These are phyloP conservation scores for Plasmodium berghei DNA, from an alignment of 169 alveolate genomes.

Conservation along the genomic window DNA sequence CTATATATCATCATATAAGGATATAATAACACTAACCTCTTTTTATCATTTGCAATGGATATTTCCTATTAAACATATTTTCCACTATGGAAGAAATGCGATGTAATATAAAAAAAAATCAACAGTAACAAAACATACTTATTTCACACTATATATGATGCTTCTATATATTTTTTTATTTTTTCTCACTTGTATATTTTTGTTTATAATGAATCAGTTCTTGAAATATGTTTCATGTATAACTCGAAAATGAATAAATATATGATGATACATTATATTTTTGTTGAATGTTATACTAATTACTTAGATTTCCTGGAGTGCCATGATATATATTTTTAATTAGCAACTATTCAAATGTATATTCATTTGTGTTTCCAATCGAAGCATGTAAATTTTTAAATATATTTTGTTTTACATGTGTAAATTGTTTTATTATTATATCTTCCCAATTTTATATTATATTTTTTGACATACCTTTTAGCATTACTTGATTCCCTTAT, in stretches of 20 bases:
- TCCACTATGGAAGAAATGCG: conserved; percentile 72
- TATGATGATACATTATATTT: background rate
- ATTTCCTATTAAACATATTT: conserved; percentile 18
- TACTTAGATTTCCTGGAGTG: background rate
- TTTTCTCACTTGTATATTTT: background rate
- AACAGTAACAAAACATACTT: background rate
- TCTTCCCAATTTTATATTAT: background rate
- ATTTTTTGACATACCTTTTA: background rate
- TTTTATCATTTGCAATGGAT: conserved; percentile 35
- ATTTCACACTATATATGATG: background rate
- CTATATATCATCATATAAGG: background rate
- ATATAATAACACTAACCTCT: conserved; percentile 1
- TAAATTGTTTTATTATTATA: background rate
- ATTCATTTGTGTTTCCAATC: background rate
- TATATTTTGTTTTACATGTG: background rate
- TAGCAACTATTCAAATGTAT: conserved; percentile 7
- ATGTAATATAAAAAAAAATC: conserved; percentile 43
- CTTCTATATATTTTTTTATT: background rate
- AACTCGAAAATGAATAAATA: background rate
- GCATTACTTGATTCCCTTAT: conserved; percentile 87
- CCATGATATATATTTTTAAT: background rate
- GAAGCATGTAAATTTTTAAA: background rate
- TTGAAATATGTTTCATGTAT: background rate
- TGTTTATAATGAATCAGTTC: background rate
- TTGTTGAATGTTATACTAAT: background rate